A percentile compares a stretch with the other conserved stretches of the same genome.
Evolutionary conservation across 164 flowering plant species (phyloP).

Genomic region (grape (Vitis vinifera)): DNA sequence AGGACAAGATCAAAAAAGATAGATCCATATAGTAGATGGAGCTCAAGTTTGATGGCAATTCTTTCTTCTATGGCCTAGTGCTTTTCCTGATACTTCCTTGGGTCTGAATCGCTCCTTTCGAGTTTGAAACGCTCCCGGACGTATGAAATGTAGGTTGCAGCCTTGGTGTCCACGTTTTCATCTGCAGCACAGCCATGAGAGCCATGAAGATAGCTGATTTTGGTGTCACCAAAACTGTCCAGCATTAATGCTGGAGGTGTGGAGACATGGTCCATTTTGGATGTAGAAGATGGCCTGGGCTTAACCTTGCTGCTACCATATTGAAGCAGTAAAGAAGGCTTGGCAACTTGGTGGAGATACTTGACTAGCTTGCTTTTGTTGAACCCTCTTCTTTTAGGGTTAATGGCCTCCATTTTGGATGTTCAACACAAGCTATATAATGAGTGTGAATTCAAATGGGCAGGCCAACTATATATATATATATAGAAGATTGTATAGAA

Average conservation of each 20-base stretch:
- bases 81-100: conserved; percentile 1
- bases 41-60: no score
- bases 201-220: neutral
- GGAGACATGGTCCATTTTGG: neutral
- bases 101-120: conserved; percentile 13
- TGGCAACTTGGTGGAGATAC: conserved; percentile 11
- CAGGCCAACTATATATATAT: no score
- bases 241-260: neutral
- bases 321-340: neutral
- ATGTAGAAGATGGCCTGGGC: conserved; percentile 2
- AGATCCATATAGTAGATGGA: no score
- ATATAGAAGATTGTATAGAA: no score
- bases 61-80: neutral
- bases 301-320: neutral
- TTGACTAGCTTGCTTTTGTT: conserved; percentile 24
- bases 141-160: conserved; percentile 25
- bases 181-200: conserved; percentile 16
- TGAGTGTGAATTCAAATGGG: no score
- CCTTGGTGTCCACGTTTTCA: conserved; percentile 30
- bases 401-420: conserved; percentile 6
- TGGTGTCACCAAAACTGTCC: neutral
- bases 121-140: conserved; percentile 26
- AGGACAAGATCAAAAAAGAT: no score
- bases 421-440: no score
- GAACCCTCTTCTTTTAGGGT: conserved; percentile 8